phyloP scores from a whole-genome alignment of 176 grass and related monocot genomes.

The Juncus effusus region DNA sequence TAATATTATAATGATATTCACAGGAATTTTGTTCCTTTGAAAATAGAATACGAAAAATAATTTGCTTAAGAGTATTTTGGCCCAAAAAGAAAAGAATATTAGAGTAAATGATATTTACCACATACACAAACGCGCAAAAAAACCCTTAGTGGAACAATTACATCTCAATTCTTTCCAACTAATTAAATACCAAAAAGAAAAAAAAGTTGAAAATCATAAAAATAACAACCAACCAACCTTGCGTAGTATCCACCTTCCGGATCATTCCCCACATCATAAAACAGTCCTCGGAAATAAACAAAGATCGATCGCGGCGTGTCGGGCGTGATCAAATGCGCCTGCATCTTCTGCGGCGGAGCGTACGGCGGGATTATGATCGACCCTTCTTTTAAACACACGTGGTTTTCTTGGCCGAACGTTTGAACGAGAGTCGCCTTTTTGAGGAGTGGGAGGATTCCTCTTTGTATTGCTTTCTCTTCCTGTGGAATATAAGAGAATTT shows the following conservation, averaged over 20 bases:
- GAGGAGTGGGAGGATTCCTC: constrained; percentile 70
- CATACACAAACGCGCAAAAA: too few species aligned
- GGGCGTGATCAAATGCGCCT: constrained; percentile 64
- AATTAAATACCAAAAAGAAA: neutral
- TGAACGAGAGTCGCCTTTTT: constrained; percentile 65
- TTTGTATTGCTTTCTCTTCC: constrained; percentile 81
- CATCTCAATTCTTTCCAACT: neutral
- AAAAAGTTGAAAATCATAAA: too few species aligned
- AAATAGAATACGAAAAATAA: too few species aligned
- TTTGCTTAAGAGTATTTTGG: too few species aligned
- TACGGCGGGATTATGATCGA: constrained; percentile 85
- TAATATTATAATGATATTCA: too few species aligned
- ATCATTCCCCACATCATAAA: constrained; percentile 86
- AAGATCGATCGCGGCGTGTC: constrained; percentile 78
- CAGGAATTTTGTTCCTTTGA: too few species aligned
- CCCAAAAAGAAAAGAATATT: constrained; percentile 9
- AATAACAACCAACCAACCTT: constrained; percentile 50
- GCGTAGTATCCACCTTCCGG: constrained; percentile 86
- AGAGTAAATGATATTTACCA: neutral
- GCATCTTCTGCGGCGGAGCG: constrained; percentile 89
- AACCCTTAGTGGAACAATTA: too few species aligned
- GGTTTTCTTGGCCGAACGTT: constrained; percentile 79
- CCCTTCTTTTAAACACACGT: constrained; percentile 83
- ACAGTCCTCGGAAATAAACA: constrained; percentile 75
- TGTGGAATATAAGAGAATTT: constrained; percentile 17